These are phyloP conservation scores for Colletotrichum orbiculare DNA, from an alignment of 2,329 filamentous ascomycete genomes.

Conservation along the genomic window DNA sequence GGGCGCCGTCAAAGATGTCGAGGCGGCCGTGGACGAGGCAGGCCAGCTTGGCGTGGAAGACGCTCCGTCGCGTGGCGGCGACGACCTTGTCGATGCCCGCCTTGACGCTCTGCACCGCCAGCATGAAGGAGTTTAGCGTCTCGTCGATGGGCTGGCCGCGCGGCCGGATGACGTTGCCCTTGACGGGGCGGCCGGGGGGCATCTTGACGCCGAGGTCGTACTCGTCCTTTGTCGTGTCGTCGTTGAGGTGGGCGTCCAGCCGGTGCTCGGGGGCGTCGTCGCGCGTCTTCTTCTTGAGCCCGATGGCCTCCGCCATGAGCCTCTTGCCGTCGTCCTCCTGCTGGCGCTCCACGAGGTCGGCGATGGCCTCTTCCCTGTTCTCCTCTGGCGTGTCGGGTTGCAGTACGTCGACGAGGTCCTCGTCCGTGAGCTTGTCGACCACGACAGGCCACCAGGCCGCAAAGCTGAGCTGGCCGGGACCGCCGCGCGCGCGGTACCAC, in stretches of 20 bases:
- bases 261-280: neutral
- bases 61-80: conserved; percentile 4
- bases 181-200: conserved; percentile 27
- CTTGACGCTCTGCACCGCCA: conserved; percentile 37
- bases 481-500: conserved; percentile 7
- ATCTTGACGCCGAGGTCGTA: conserved; percentile 39
- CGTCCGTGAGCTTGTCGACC: neutral
- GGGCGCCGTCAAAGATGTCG: neutral
- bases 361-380: too few species aligned
- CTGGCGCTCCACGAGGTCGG: neutral
- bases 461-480: conserved; percentile 6
- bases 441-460: conserved; percentile 22
- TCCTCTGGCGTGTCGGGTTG: neutral
- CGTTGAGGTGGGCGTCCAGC: conserved; percentile 8
- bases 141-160: conserved; percentile 38
- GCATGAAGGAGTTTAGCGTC: conserved; percentile 37
- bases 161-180: conserved; percentile 27
- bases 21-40: neutral
- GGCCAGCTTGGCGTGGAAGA: conserved; percentile 10
- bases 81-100: conserved; percentile 16
- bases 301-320: neutral
- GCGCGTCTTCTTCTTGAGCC: neutral
- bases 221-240: conserved; percentile 26
- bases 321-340: neutral
- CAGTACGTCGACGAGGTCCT: neutral